Evolutionary conservation across 495 filamentous ascomycete species (phyloP).

Genomic region (Penicillium alfredii): DNA sequence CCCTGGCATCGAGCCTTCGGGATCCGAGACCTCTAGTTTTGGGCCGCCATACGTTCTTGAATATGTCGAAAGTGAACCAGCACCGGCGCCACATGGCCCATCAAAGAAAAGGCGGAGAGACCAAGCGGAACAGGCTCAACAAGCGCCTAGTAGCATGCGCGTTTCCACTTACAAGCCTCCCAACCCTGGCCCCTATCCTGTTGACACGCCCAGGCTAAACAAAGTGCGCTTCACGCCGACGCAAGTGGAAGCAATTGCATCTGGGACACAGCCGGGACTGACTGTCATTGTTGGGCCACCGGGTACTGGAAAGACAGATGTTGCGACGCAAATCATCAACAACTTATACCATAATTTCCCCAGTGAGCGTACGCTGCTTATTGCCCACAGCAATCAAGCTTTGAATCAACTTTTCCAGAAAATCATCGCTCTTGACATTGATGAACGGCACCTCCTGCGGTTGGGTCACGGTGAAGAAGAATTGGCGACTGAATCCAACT

Average conservation of each 20-base stretch:
- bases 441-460: conserved; percentile 87
- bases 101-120: conserved; percentile 79
- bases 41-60: conserved; percentile 82
- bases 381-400: conserved; percentile 97
- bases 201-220: conserved; percentile 81
- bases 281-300: conserved; percentile 94
- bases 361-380: conserved; percentile 79
- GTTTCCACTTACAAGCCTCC: conserved; percentile 90
- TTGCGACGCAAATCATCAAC: conserved; percentile 96
- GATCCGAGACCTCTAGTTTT: conserved; percentile 65
- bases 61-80: conserved; percentile 43
- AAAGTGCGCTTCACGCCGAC: conserved; percentile 80
- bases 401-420: conserved; percentile 99
- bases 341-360: conserved; percentile 99
- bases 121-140: conserved; percentile 58
- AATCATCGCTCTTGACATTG: conserved; percentile 89
- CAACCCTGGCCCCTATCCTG: conserved; percentile 86
- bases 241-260: conserved; percentile 88
- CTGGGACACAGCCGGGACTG: conserved; percentile 89
- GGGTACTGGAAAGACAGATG: conserved; percentile 97
- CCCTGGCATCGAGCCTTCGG: conserved; percentile 73
- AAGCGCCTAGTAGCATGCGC: conserved; percentile 58
- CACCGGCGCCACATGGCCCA: conserved; percentile 42
- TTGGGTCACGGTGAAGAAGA: conserved; percentile 95
- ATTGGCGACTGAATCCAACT: conserved; percentile 75